Conservation (phyloP, 176 grass and related monocot genomes). For the Puccinellia tenuiflora region DNA sequence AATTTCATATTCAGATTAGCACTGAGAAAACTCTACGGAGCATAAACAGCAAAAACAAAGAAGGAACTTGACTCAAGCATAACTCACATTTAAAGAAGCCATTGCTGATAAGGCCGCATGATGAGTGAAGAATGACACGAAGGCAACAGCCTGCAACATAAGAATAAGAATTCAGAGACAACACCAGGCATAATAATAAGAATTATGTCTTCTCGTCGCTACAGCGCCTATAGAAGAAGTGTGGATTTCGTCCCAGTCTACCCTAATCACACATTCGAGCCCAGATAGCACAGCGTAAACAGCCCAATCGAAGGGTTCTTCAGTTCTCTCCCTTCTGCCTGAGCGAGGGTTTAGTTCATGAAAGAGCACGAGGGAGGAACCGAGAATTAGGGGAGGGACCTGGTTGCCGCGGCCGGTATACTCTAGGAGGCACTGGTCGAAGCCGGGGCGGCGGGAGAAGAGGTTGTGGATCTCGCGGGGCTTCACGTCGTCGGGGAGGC, state of each 20-base stretch:
- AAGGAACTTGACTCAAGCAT: not conserved
- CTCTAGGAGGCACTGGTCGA: constrained; percentile 90
- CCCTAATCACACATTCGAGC: not conserved
- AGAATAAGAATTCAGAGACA: constrained; percentile 17
- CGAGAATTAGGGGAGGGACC: constrained; percentile 10
- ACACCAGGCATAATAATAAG: not conserved
- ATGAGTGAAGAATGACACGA: constrained; percentile 89
- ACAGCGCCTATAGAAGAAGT: not conserved
- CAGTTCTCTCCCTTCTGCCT: not conserved
- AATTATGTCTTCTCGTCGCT: not conserved
- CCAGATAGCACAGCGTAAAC: not conserved
- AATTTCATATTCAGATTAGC: not conserved
- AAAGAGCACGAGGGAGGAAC: not conserved
- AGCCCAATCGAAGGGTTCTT: not conserved
- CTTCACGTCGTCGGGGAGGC: constrained; percentile 78
- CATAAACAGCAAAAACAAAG: not conserved
- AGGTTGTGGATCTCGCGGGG: constrained; percentile 90
- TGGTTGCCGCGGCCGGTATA: constrained; percentile 85
- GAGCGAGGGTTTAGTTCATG: not conserved
- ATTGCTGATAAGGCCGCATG: constrained; percentile 71
- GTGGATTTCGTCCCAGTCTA: not conserved
- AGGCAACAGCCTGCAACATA: constrained; percentile 67
- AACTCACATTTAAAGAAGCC: constrained; percentile 69
- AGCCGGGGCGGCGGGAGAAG: constrained; percentile 70
- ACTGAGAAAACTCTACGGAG: not conserved